These are phyloP conservation scores for Senna tora DNA, from an alignment of 306 rosid species.

Conservation along the genomic window DNA sequence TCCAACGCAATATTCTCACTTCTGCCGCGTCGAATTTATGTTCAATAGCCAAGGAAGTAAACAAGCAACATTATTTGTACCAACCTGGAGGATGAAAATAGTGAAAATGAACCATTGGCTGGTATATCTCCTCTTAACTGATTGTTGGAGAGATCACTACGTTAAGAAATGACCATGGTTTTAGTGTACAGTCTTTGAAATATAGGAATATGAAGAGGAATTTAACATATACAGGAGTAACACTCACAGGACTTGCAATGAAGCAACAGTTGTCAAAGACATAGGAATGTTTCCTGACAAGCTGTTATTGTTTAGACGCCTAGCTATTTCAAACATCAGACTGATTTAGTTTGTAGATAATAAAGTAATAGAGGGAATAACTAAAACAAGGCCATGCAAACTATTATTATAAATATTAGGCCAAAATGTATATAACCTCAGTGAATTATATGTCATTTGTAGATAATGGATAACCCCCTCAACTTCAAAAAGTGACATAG, in stretches of 20 bases:
- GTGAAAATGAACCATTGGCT: conserved; percentile 72
- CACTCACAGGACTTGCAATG: conserved; percentile 93
- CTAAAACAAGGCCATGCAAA: no score
- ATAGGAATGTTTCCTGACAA: conserved; percentile 66
- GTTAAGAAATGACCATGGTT: conserved; percentile 35
- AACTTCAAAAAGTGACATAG: no score
- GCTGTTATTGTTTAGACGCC: conserved; percentile 47
- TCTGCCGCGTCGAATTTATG: no score
- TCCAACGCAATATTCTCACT: no score
- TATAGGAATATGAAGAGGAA: conserved; percentile 19
- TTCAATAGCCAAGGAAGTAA: background rate
- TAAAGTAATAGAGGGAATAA: no score
- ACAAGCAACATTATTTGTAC: background rate
- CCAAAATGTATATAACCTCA: no score
- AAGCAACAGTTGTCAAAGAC: conserved; percentile 49
- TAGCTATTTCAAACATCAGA: no score
- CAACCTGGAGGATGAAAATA: conserved; percentile 38
- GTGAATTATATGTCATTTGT: no score
- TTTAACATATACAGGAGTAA: conserved; percentile 8
- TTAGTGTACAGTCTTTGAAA: conserved; percentile 26
- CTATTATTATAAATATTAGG: no score
- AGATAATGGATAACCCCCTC: no score
- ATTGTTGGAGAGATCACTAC: conserved; percentile 86
- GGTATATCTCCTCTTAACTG: conserved; percentile 59
- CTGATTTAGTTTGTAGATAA: no score